These are phyloP conservation scores for Emericellopsis terricola DNA, from an alignment of 495 filamentous ascomycete species.

Conservation along the genomic window DNA sequence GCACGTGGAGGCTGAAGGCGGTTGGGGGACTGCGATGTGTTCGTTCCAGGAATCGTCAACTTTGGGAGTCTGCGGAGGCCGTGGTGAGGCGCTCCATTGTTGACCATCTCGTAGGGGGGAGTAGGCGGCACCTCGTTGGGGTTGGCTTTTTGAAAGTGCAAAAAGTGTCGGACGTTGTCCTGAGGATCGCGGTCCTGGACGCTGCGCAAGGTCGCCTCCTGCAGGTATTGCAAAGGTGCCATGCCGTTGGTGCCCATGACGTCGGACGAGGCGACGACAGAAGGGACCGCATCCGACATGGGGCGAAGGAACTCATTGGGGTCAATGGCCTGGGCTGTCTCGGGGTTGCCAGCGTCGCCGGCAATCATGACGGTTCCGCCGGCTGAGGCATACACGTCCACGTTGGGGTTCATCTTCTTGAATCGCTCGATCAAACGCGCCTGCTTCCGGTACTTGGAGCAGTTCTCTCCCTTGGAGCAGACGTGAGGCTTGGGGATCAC, in stretches of 20 bases:
- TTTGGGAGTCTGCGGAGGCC: conserved; percentile 38
- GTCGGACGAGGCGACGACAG: conserved; percentile 81
- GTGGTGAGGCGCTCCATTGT: conserved; percentile 19
- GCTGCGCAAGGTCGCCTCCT: conserved; percentile 48
- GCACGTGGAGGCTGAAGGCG: conserved; percentile 5
- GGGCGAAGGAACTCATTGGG: conserved; percentile 9
- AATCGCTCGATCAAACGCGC: conserved; percentile 49
- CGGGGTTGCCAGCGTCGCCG: conserved; percentile 54
- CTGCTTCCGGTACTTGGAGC: conserved; percentile 59
- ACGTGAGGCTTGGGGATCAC: conserved; percentile 65
- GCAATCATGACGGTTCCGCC: conserved; percentile 44
- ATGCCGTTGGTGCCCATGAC: conserved; percentile 49
- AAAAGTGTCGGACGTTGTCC: conserved; percentile 79
- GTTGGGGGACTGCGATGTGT: conserved; percentile 5
- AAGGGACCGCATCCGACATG: conserved; percentile 36
- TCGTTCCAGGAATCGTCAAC: conserved; percentile 29
- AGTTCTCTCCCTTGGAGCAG: conserved; percentile 83
- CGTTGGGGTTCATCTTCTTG: conserved; percentile 49
- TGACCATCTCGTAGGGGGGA: conserved; percentile 34
- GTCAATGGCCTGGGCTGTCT: conserved; percentile 33
- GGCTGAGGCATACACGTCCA: conserved; percentile 28
- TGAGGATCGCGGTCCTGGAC: conserved; percentile 61
- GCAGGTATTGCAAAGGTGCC: conserved; percentile 45
- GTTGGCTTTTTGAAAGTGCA: conserved; percentile 52
- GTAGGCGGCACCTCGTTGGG: conserved; percentile 34